Evolutionary conservation across 306 rosid genomes (phyloP).

Genomic region (Prinsepia uniflora): DNA sequence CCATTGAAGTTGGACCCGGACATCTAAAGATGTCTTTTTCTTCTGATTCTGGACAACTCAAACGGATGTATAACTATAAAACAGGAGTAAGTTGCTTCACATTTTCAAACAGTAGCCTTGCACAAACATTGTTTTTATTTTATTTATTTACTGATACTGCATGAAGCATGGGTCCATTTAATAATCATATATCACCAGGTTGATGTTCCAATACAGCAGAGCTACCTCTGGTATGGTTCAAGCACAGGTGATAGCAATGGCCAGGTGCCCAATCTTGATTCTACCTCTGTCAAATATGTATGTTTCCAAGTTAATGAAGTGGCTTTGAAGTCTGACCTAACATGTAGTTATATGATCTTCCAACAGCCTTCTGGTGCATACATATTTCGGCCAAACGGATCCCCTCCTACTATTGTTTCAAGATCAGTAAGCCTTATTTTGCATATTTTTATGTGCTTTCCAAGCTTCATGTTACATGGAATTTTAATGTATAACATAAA

Average conservation of each 20-base stretch:
- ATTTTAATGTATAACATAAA: neutral
- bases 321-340: constrained; percentile 11
- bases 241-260: constrained; percentile 2
- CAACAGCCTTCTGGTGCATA: constrained; percentile 76
- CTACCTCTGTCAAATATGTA: too few relatives aligned
- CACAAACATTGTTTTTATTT: too few relatives aligned
- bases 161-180: neutral
- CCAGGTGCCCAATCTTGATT: constrained; percentile 50
- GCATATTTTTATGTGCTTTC: neutral
- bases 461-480: neutral
- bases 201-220: constrained; percentile 77
- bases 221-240: constrained; percentile 80
- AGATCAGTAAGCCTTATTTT: constrained; percentile 60
- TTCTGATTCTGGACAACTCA: constrained; percentile 67
- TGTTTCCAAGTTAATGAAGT: neutral
- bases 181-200: constrained; percentile 44
- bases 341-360: constrained; percentile 8
- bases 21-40: constrained; percentile 77
- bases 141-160: too few relatives aligned
- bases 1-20: constrained; percentile 69
- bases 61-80: constrained; percentile 57
- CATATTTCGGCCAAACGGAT: constrained; percentile 71
- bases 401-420: constrained; percentile 61
- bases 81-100: constrained; percentile 60
- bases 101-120: neutral